Conservation (phyloP, 2,329 filamentous ascomycete species). For the Diaporthe nobilis region DNA sequence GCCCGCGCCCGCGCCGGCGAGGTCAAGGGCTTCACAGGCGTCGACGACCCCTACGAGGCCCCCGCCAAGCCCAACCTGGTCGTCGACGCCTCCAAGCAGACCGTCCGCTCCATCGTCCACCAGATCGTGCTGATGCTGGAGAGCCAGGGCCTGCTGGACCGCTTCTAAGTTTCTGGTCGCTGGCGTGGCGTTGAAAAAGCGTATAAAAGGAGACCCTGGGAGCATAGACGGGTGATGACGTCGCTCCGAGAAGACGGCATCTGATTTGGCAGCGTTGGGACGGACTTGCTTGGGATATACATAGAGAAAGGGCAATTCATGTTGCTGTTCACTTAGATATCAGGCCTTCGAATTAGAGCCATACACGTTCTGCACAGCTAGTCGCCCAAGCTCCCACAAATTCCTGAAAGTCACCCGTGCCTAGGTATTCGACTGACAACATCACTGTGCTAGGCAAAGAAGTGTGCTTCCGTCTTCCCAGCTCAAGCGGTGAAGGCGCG, state of each 20-base stretch:
- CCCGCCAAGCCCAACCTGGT: constrained; percentile 86
- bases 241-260: constrained; percentile 8
- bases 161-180: constrained; percentile 57
- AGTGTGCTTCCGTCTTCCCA: too few species aligned
- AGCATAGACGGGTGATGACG: constrained; percentile 6
- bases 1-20: constrained; percentile 85
- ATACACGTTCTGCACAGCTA: constrained; percentile 5
- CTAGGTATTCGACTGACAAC: background rate
- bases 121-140: constrained; percentile 96
- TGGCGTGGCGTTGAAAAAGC: constrained; percentile 8
- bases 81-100: constrained; percentile 88
- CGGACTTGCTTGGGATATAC: constrained; percentile 23
- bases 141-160: constrained; percentile 88
- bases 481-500: too few species aligned
- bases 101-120: constrained; percentile 93
- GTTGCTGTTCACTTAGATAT: constrained; percentile 26
- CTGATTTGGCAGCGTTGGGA: constrained; percentile 14
- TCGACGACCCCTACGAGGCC: constrained; percentile 95
- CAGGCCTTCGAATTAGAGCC: constrained; percentile 22
- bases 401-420: background rate
- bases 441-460: too few species aligned
- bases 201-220: background rate
- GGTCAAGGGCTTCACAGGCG: constrained; percentile 98
- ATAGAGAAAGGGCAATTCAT: constrained; percentile 22
- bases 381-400: background rate